Percentiles rank a stretch among this genome's conserved stretches.
These are phyloP conservation scores for Stagonosporopsis vannaccii DNA, from an alignment of 2,329 filamentous ascomycete genomes.

Conservation along the genomic window DNA sequence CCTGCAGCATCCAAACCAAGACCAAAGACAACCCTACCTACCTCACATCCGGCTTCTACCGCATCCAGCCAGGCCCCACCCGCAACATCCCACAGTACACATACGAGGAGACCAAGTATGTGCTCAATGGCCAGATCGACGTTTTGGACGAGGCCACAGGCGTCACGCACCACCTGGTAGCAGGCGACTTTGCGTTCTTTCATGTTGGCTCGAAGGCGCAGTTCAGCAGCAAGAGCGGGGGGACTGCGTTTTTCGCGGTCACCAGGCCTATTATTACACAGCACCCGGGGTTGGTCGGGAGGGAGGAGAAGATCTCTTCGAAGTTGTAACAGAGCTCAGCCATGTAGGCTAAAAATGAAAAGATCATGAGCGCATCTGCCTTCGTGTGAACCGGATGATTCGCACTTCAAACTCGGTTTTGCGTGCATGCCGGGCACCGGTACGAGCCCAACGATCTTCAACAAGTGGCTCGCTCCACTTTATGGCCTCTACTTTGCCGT, in stretches of 20 bases:
- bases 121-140: constrained; percentile 35
- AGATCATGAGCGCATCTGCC: not conserved
- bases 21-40: constrained; percentile 30
- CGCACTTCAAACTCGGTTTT: not conserved
- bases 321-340: not conserved
- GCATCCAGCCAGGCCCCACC: constrained; percentile 31
- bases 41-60: constrained; percentile 39
- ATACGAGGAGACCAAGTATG: constrained; percentile 38
- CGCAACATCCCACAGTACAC: constrained; percentile 29
- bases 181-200: constrained; percentile 39
- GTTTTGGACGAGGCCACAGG: constrained; percentile 37
- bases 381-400: not conserved
- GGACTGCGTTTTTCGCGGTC: constrained; percentile 33
- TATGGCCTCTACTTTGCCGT: constrained; percentile 28
- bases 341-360: not conserved
- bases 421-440: not conserved
- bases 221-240: constrained; percentile 33
- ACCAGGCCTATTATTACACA: constrained; percentile 30
- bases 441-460: not conserved
- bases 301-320: constrained; percentile 26
- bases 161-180: constrained; percentile 33
- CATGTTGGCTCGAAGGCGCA: constrained; percentile 33
- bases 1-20: constrained; percentile 24
- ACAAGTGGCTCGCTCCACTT: constrained; percentile 17
- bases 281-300: constrained; percentile 28